Evolutionary conservation across 306 rosid species (phyloP).

Genomic region (Pterocarpus santalinus): DNA sequence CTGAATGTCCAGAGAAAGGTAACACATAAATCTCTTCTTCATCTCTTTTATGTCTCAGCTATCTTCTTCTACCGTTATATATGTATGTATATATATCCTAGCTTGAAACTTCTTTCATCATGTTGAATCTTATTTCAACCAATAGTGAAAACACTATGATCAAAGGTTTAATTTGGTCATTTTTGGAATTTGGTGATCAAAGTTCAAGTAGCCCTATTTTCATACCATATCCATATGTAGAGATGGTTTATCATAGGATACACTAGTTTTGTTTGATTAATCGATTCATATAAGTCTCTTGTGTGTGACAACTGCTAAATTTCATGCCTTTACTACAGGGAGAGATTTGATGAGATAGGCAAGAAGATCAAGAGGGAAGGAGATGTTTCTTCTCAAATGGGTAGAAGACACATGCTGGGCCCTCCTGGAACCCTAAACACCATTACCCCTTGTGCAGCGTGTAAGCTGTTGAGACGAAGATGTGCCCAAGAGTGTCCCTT

Average conservation of each 20-base stretch:
- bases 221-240: not conserved
- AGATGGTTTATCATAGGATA: too few relatives aligned
- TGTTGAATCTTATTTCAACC: slow-evolving; percentile 18
- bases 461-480: slow-evolving; percentile 89
- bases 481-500: slow-evolving; percentile 98
- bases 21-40: slow-evolving; percentile 39
- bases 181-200: slow-evolving; percentile 1
- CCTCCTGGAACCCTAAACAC: slow-evolving; percentile 91
- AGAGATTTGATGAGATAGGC: slow-evolving; percentile 85
- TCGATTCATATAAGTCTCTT: not conserved
- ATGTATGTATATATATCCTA: not conserved
- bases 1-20: slow-evolving; percentile 99
- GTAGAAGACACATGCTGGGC: slow-evolving; percentile 87
- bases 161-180: not conserved
- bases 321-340: slow-evolving; percentile 50
- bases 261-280: not conserved
- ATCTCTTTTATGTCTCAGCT: not conserved
- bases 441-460: slow-evolving; percentile 96
- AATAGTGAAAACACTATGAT: not conserved
- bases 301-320: not conserved
- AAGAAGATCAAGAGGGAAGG: slow-evolving; percentile 87
- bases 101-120: not conserved
- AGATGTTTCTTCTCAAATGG: slow-evolving; percentile 71
- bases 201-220: slow-evolving; percentile 9
- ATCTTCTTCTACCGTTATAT: not conserved